These are phyloP conservation scores for Elsinoe batatas DNA, from an alignment of 2,329 filamentous ascomycete species.

Conservation along the genomic window DNA sequence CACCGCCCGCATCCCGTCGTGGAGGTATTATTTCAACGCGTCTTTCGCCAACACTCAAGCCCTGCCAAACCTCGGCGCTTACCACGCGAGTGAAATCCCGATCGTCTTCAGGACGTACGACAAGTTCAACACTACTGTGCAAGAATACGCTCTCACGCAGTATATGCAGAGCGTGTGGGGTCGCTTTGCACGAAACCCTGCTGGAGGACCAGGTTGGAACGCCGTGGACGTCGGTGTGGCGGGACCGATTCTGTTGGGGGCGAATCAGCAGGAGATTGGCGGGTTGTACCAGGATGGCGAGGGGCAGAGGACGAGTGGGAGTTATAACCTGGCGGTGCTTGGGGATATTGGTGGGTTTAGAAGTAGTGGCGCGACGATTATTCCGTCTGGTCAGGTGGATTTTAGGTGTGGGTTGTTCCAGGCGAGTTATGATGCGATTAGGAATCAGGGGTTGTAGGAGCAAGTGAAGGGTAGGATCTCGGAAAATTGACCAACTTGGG, in stretches of 20 bases:
- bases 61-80: constrained; percentile 25
- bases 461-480: too few relatives aligned
- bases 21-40: constrained; percentile 32
- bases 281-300: constrained; percentile 18
- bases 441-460: constrained; percentile 1
- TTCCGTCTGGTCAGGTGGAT: constrained; percentile 23
- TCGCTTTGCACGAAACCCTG: constrained; percentile 30
- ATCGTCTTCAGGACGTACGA: constrained; percentile 29
- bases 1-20: constrained; percentile 24
- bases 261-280: constrained; percentile 17
- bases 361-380: constrained; percentile 23
- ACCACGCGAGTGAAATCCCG: constrained; percentile 28
- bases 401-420: constrained; percentile 21
- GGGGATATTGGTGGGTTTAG: constrained; percentile 20
- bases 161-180: constrained; percentile 28
- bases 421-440: constrained; percentile 18
- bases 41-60: constrained; percentile 26
- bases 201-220: constrained; percentile 30
- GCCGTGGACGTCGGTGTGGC: constrained; percentile 20
- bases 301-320: constrained; percentile 17
- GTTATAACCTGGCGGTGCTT: constrained; percentile 21
- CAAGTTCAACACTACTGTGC: constrained; percentile 21
- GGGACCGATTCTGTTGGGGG: constrained; percentile 19
- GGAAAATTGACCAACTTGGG: too few relatives aligned
- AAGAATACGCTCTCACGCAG: constrained; percentile 25